phyloP scores from a whole-genome alignment of 768 basidiomycete genomes.

The Phlebiopsis flavidoalba region DNA sequence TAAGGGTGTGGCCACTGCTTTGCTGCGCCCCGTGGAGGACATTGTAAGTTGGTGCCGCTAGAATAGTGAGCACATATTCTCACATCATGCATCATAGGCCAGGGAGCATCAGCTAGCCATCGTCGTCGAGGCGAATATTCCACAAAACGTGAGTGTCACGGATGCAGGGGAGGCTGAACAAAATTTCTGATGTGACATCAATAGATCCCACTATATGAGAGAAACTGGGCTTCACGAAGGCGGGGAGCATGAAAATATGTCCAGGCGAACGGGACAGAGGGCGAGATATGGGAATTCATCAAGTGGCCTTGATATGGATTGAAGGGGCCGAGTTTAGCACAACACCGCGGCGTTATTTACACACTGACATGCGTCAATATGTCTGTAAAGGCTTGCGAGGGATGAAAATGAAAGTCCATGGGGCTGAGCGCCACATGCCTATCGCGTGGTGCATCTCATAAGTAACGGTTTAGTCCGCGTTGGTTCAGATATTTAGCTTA shows the following conservation, averaged over 20 bases:
- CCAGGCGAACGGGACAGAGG: background rate
- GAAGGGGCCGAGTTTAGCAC: too few species aligned
- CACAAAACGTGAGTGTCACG: background rate
- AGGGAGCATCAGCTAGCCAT: background rate
- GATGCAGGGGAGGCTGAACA: background rate
- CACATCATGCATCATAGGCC: background rate
- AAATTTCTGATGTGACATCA: background rate
- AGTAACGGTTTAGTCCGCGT: too few species aligned
- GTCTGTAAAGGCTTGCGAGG: too few species aligned
- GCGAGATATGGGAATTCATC: background rate
- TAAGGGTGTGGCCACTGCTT: background rate
- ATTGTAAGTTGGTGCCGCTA: background rate
- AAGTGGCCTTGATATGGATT: background rate
- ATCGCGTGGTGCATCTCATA: too few species aligned
- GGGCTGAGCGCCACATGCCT: too few species aligned
- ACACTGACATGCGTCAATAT: too few species aligned
- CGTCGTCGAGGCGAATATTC: background rate
- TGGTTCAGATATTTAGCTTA: too few species aligned
- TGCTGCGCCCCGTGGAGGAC: background rate
- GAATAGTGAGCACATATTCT: background rate
- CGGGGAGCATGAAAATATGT: background rate
- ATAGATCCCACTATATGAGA: constrained; percentile 2
- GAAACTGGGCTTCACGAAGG: background rate
- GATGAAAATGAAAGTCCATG: too few species aligned
- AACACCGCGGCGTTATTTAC: too few species aligned